phyloP scores from a whole-genome alignment of 2,329 filamentous ascomycete genomes.

The Aspergillus tubingensis region DNA sequence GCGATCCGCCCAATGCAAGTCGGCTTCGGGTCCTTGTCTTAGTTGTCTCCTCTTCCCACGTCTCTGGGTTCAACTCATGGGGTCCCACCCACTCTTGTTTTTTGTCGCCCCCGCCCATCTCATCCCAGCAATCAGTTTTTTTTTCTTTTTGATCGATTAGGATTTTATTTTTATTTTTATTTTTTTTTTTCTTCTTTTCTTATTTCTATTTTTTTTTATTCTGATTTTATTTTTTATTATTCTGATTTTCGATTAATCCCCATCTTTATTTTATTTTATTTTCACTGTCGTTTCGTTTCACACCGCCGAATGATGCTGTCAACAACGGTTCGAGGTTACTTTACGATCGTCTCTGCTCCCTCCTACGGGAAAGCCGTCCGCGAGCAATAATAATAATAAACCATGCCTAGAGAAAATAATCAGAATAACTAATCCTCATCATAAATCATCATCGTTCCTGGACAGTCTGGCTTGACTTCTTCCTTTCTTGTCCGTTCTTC shows the following conservation, averaged over 20 bases:
- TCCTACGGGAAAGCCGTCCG: background rate
- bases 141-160: background rate
- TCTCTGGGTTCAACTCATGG: constrained; percentile 9
- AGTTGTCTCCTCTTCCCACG: constrained; percentile 9
- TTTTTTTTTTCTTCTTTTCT: background rate
- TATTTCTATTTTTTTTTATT: background rate
- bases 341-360: background rate
- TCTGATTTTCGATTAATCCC: background rate
- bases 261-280: background rate
- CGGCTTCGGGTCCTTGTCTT: constrained; percentile 1
- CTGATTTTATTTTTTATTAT: background rate
- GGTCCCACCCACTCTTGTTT: constrained; percentile 6
- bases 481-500: background rate
- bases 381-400: constrained; percentile 5
- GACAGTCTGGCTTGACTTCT: background rate
- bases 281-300: background rate
- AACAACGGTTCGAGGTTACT: background rate
- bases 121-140: background rate
- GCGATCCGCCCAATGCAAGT: background rate
- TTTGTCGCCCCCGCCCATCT: background rate
- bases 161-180: background rate
- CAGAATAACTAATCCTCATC: no score
- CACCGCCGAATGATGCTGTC: constrained; percentile 1
- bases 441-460: background rate
- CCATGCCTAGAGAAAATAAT: background rate